Conservation (phyloP, 495 filamentous ascomycete species). For the Collariella sp. region DNA sequence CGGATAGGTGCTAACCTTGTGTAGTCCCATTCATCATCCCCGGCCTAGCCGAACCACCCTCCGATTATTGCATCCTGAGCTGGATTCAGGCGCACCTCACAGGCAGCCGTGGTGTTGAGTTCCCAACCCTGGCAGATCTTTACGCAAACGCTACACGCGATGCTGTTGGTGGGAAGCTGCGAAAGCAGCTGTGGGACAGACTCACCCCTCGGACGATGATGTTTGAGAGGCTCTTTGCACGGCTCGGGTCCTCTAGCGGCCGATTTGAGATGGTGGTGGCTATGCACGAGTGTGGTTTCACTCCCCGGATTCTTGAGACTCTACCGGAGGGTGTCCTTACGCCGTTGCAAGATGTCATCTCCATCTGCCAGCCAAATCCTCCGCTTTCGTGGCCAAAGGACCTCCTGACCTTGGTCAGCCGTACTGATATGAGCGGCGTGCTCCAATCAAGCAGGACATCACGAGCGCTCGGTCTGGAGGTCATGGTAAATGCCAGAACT, state of each 20-base stretch:
- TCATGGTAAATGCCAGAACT: conserved; percentile 19
- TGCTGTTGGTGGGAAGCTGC: background rate
- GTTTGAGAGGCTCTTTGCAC: conserved; percentile 50
- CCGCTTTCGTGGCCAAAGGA: conserved; percentile 63
- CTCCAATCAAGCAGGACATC: conserved; percentile 44
- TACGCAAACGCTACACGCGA: conserved; percentile 14
- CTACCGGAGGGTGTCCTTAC: conserved; percentile 74
- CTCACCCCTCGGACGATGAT: conserved; percentile 54
- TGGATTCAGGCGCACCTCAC: conserved; percentile 63
- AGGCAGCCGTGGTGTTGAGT: conserved; percentile 34
- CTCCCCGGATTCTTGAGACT: conserved; percentile 55
- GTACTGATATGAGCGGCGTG: conserved; percentile 69
- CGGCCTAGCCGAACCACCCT: conserved; percentile 49
- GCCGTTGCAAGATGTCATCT: conserved; percentile 75
- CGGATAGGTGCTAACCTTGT: conserved; percentile 9
- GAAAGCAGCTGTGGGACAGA: conserved; percentile 19
- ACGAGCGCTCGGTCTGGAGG: conserved; percentile 29
- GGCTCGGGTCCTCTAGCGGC: conserved; percentile 29
- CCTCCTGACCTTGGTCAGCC: conserved; percentile 66
- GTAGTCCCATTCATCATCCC: conserved; percentile 10
- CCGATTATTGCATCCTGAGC: conserved; percentile 53
- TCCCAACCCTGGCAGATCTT: conserved; percentile 53
- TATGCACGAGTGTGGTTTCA: conserved; percentile 54
- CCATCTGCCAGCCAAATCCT: conserved; percentile 69
- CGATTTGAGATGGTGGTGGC: conserved; percentile 47